Base-by-base conservation (phyloP, 768 basidiomycete genomes). In the Baorangia bicolor region DNA sequence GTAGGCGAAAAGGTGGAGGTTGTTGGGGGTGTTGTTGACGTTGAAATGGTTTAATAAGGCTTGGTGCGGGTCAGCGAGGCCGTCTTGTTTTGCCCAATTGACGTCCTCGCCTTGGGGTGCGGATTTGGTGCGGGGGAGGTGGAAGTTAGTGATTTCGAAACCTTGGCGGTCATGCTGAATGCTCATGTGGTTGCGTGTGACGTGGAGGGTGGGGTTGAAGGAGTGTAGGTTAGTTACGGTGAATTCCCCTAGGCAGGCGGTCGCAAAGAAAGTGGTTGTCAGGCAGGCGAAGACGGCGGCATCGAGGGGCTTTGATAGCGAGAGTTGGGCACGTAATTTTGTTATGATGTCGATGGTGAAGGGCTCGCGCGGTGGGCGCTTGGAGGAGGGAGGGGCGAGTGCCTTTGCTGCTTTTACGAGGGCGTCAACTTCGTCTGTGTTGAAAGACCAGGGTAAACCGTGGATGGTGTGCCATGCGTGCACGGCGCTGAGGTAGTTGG, bases 211-310 rank as follows among this genome's bases (percentile, higher is more conserved):
- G 0, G 69, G 61, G 37, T 72, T 39, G 53, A 78, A 80, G 2
- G 55, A 51, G 1, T 60, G 64, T 0, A 77, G 58, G 2, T 20
- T 61, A 2, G 63, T 67, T 0, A 78, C 58, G 0, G 74, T 77
- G 51, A 80, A 73, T 53, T 81, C 77, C 0, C 77, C 75, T 0
- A 72, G 41, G 0, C 74, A 41, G 0, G 73, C 70, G 0, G 64
- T 66, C 0, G 68, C 31, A 21, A 65, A 81, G 62, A 80, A 79
- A 6, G 63, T 59, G 0, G 70, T 75, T 8, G 73, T 74, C 7
- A 77, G 69, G 53, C 74, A 78, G 0, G 76, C 73, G 21, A 53
- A 74, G 0, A 73, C 64, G 0, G 79, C 71, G 0, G 69, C 67
- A 37, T 78, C 67, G 2, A 77, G 59, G 2, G 73, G 72, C 4